Conservation (phyloP, 768 basidiomycete genomes). For the Tulasnella sp. region DNA sequence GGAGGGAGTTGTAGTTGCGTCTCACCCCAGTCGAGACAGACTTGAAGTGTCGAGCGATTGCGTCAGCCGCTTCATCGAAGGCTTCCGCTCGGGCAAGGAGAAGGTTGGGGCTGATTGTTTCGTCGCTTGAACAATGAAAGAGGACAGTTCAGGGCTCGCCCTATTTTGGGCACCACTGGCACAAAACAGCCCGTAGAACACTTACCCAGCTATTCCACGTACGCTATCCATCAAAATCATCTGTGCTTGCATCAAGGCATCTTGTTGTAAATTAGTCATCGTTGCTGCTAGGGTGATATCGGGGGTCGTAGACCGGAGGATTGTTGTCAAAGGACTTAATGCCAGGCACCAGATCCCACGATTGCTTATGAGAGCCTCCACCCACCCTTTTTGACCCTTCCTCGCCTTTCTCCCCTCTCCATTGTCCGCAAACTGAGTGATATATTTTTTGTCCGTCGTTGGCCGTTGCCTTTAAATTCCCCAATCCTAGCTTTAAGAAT, state of each 20-base stretch:
- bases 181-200: too few relatives aligned
- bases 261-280: neutral
- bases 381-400: too few relatives aligned
- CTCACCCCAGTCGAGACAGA: neutral
- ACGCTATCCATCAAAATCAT: neutral
- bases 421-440: too few relatives aligned
- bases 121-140: neutral
- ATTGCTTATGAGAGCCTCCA: too few relatives aligned
- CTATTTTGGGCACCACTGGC: too few relatives aligned
- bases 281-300: conserved; percentile 38
- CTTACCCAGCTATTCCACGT: neutral
- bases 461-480: too few relatives aligned
- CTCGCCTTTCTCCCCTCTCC: too few relatives aligned
- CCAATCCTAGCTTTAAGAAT: too few relatives aligned
- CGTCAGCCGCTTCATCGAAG: neutral
- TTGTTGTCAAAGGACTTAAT: too few relatives aligned
- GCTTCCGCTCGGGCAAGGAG: neutral
- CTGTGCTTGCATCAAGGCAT: neutral
- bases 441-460: too few relatives aligned
- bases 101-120: neutral
- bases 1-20: neutral
- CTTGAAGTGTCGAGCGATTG: neutral
- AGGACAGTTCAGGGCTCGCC: neutral
- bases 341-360: too few relatives aligned
- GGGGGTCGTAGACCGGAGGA: too few relatives aligned